phyloP scores from a whole-genome alignment of 2,329 filamentous ascomycete genomes.

The Diplodia mutila region DNA sequence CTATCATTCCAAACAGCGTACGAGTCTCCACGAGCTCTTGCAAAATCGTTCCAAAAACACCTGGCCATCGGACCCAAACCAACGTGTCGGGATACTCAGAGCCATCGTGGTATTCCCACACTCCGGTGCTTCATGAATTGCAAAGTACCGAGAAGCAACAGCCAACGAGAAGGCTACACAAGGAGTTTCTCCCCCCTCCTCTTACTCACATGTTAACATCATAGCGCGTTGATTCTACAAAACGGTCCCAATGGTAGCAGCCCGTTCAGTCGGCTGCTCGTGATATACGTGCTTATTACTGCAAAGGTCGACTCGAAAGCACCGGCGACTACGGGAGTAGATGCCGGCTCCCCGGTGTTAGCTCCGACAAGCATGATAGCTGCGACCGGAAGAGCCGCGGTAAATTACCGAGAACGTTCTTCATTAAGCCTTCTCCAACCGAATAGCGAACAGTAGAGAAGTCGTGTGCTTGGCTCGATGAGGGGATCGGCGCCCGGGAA shows the following conservation, averaged over 20 bases:
- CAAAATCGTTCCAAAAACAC: background rate
- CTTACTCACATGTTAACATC: background rate
- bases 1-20: background rate
- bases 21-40: background rate
- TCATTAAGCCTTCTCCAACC: background rate
- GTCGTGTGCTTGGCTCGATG: background rate
- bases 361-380: background rate
- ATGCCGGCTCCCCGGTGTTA: background rate
- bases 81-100: no score
- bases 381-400: background rate
- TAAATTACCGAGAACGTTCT: background rate
- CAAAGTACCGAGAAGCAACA: background rate
- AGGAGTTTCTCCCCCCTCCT: background rate
- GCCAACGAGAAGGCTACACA: background rate
- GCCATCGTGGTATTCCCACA: background rate
- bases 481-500: background rate
- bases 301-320: background rate
- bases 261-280: background rate
- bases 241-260: background rate
- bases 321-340: background rate
- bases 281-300: background rate
- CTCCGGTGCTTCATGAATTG: background rate
- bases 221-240: background rate
- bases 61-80: background rate
- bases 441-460: background rate